phyloP scores from a whole-genome alignment of 2,329 filamentous ascomycete species.

The Phaeophleospora eucalypticola region DNA sequence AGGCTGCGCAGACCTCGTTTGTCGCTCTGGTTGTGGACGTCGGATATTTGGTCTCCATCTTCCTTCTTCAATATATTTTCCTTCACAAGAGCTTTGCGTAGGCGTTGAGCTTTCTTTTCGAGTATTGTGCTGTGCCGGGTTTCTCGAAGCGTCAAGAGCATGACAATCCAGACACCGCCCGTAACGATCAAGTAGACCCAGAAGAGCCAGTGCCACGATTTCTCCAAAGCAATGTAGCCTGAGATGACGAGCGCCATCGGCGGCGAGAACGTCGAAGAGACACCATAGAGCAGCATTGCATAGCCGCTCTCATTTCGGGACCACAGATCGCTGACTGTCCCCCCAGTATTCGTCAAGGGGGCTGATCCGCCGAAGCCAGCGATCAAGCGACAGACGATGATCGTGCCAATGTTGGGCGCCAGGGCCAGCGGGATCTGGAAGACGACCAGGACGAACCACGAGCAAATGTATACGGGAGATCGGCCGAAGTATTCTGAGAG shows the following conservation, averaged over 20 bases:
- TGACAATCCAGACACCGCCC: constrained; percentile 23
- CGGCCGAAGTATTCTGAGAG: constrained; percentile 21
- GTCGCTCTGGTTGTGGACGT: constrained; percentile 21
- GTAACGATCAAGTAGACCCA: constrained; percentile 27
- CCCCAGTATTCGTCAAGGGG: constrained; percentile 39
- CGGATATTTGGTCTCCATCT: no score
- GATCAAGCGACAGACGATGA: constrained; percentile 42
- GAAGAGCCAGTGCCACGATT: constrained; percentile 23
- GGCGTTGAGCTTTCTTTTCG: constrained; percentile 59
- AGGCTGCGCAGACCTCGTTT: constrained; percentile 34
- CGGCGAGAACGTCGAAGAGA: constrained; percentile 36
- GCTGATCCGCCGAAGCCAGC: constrained; percentile 37
- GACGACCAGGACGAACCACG: constrained; percentile 42
- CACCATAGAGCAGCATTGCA: constrained; percentile 39
- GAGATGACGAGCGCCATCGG: constrained; percentile 34
- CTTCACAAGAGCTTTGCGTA: constrained; percentile 46
- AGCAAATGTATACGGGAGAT: constrained; percentile 17
- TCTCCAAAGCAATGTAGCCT: constrained; percentile 31
- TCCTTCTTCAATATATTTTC: constrained; percentile 10
- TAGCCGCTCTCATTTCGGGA: constrained; percentile 44
- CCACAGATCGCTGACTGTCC: constrained; percentile 43
- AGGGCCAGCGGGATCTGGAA: constrained; percentile 43
- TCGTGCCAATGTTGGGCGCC: constrained; percentile 38
- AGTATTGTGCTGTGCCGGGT: constrained; percentile 31
- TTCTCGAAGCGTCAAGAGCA: constrained; percentile 27